phyloP scores from a whole-genome alignment of 805 yeast species.

The Jamesozyma gamospora region DNA sequence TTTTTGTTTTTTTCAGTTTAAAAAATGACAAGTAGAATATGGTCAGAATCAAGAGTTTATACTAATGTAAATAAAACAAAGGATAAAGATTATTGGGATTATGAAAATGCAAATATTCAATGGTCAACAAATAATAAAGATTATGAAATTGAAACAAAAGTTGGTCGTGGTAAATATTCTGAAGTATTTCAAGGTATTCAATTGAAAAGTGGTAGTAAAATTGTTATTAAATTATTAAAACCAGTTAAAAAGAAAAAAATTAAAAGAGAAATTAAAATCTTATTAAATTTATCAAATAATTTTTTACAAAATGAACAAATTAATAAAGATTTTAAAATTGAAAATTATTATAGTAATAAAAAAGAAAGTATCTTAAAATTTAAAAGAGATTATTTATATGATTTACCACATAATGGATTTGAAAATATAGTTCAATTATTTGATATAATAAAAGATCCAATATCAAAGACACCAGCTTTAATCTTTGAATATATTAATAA shows the following conservation, averaged over 20 bases:
- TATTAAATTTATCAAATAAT: conserved; percentile 58
- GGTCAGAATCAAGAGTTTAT: conserved; percentile 53
- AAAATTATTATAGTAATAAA: conserved; percentile 22
- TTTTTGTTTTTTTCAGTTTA: no score
- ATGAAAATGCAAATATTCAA: conserved; percentile 53
- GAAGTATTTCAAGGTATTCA: conserved; percentile 86
- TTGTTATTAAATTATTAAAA: conserved; percentile 82
- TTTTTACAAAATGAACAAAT: conserved; percentile 16
- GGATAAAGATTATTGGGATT: conserved; percentile 77
- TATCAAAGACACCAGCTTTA: conserved; percentile 74
- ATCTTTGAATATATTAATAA: conserved; percentile 79
- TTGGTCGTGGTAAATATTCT: conserved; percentile 92
- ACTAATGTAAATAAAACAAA: conserved; percentile 61
- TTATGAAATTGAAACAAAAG: conserved; percentile 72
- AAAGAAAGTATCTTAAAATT: conserved; percentile 20
- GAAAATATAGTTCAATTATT: conserved; percentile 68
- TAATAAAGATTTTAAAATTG: conserved; percentile 9
- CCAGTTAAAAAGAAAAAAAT: conserved; percentile 91
- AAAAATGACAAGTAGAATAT: conserved; percentile 28
- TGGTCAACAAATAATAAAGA: conserved; percentile 50
- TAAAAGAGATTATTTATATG: conserved; percentile 21
- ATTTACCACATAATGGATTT: conserved; percentile 28
- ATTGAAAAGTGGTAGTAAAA: conserved; percentile 47
- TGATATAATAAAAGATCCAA: conserved; percentile 75
- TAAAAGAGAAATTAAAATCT: conserved; percentile 76